Percentiles rank a stretch among this genome's conserved stretches.
Conservation (phyloP, 345 rosid genomes). For the Stellera chamaejasme region DNA sequence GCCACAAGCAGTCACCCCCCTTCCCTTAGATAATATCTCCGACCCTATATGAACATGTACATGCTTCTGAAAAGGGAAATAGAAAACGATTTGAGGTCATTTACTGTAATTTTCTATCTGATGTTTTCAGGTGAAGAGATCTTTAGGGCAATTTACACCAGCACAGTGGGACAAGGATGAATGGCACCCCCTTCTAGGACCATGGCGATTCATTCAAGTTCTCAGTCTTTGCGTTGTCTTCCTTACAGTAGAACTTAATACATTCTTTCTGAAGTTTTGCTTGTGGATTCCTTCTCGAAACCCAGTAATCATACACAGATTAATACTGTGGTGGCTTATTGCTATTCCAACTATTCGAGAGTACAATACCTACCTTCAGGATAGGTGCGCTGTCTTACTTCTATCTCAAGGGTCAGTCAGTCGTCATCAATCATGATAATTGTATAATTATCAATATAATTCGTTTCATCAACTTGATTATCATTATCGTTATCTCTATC, state of each 20-base stretch:
- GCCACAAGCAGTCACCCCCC: too few species aligned
- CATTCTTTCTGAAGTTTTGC: slow-evolving; percentile 95
- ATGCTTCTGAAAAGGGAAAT: too few species aligned
- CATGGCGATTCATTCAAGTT: slow-evolving; percentile 97
- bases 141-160: slow-evolving; percentile 93
- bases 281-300: slow-evolving; percentile 96
- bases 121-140: slow-evolving; percentile 62
- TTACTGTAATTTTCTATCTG: not conserved
- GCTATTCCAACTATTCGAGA: slow-evolving; percentile 96
- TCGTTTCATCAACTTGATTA: too few species aligned
- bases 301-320: slow-evolving; percentile 80
- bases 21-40: too few species aligned
- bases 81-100: not conserved
- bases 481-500: too few species aligned
- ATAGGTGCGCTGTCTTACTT: slow-evolving; percentile 40
- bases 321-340: slow-evolving; percentile 97
- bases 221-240: slow-evolving; percentile 78
- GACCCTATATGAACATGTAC: too few species aligned
- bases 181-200: slow-evolving; percentile 96
- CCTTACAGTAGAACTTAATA: slow-evolving; percentile 87
- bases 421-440: too few species aligned
- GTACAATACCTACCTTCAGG: slow-evolving; percentile 94
- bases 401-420: not conserved
- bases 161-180: slow-evolving; percentile 99
- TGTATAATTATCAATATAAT: too few species aligned